Conservation (phyloP, 306 rosid species). For the Lathyrus sativus region DNA sequence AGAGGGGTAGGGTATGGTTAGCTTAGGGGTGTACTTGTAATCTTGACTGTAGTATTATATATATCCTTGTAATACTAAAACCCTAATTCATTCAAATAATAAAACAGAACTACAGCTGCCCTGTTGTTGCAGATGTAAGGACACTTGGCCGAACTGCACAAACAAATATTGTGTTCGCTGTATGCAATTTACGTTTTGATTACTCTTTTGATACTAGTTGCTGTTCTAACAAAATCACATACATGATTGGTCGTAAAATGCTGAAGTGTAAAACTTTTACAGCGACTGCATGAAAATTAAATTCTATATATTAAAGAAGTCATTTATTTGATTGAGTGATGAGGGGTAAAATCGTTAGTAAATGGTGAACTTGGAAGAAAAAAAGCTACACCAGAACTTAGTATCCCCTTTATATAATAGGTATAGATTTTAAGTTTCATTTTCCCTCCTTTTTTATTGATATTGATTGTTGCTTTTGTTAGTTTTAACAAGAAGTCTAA, state of each 20-base stretch:
- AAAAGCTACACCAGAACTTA: neutral
- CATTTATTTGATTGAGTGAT: neutral
- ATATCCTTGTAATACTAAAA: no score
- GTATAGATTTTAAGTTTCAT: neutral
- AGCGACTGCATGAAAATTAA: neutral
- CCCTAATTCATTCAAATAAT: no score
- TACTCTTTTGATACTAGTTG: no score
- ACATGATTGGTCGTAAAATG: neutral
- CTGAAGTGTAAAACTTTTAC: neutral
- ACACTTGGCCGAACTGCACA: no score
- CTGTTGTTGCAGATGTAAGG: no score
- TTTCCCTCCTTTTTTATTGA: conserved; percentile 9
- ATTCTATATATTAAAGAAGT: neutral
- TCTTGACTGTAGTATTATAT: no score
- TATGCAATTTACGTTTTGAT: no score
- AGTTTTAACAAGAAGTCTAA: conserved; percentile 70
- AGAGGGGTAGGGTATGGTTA: no score
- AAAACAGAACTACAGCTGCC: no score
- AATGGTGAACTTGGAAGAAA: neutral
- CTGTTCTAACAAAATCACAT: no score
- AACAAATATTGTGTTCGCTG: no score
- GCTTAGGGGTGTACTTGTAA: no score
- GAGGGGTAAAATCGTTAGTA: neutral
- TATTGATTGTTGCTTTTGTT: conserved; percentile 39
- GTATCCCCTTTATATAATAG: neutral